Evolutionary conservation across 2,329 filamentous ascomycete species (phyloP).

Genomic region (Neobulgaria alba): DNA sequence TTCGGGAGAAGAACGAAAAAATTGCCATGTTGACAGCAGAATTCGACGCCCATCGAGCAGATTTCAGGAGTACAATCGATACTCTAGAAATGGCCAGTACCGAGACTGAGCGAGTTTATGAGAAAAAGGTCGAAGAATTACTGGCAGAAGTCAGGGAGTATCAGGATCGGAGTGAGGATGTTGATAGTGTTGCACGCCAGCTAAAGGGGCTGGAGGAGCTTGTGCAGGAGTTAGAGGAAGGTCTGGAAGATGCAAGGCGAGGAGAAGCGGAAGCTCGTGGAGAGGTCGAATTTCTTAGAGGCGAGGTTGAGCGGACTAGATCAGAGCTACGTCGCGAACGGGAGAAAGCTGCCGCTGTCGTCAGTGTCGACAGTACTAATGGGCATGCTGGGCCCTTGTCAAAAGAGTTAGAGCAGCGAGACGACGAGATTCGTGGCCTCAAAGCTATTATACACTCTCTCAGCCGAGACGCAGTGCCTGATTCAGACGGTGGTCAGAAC

Average conservation of each 20-base stretch:
- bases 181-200: conserved; percentile 83
- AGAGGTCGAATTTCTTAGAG: conserved; percentile 90
- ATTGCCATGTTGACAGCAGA: conserved; percentile 88
- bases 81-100: conserved; percentile 91
- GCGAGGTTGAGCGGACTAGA: conserved; percentile 86
- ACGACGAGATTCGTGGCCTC: conserved; percentile 92
- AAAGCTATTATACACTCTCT: conserved; percentile 98
- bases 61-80: conserved; percentile 95
- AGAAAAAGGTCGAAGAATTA: conserved; percentile 81
- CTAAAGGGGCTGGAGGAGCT: conserved; percentile 93
- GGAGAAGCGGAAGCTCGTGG: conserved; percentile 93
- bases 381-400: conserved; percentile 41
- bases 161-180: conserved; percentile 76
- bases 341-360: conserved; percentile 60
- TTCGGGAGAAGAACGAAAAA: conserved; percentile 95
- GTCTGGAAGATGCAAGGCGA: conserved; percentile 84
- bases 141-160: conserved; percentile 76
- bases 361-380: conserved; percentile 37
- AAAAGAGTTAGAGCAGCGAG: conserved; percentile 84
- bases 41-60: conserved; percentile 88
- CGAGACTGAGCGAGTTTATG: conserved; percentile 93
- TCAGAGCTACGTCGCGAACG: conserved; percentile 82
- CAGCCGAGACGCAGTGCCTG: conserved; percentile 58
- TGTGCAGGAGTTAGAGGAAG: conserved; percentile 94
- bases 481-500: conserved; percentile 11